Base-by-base conservation (phyloP, 2,329 filamentous ascomycete species). In the Xylaria hypoxylon region DNA sequence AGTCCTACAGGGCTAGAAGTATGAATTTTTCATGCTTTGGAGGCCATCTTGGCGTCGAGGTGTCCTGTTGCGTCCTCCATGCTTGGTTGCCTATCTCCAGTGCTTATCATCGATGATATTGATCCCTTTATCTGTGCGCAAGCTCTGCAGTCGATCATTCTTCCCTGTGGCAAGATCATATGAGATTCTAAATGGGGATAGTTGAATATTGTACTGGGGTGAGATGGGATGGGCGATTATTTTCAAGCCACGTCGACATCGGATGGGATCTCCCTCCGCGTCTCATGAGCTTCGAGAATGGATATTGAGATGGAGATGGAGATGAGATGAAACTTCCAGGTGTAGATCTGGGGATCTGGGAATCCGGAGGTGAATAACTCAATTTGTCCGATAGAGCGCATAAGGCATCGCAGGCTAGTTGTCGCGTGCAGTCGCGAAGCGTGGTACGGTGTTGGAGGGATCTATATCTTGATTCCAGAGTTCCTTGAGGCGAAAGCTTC, bases 261-360 rank as follows among this genome's bases (percentile, higher is more conserved):
- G 60, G 64, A 67, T 40, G 35, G 52, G 60, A 64, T 67, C 50
- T 51, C 24, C 55, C 42, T 56, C 64, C 50, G 60, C 48, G 64
- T 67, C 64, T 67, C 64, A 57, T 31, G 24, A 52, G 42, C 50
- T 60, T 64, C 60, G 33, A 64, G 60, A 64, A 67, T 24, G 44
- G 33, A 58, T 40, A 42, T 56, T 13, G n/a, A 28, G 19, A 31
- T 31, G 15, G 17, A 45, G 50, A 59, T 19, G 45, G 35, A 33
- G 26, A 58, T 44, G 19, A 31, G 55, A 64, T 60, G 60, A 64
- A 42, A 60, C 56, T 60, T 51, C 10, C 2, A 22, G 5, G 42
- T n/a, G 51, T 10, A 60, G 60, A 67, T 64, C 60, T 31, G 33
- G 35, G 59, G 48, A 59, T n/a, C 60, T 31, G 33, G 35, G 59